phyloP scores from a whole-genome alignment of 768 basidiomycete species.

The Hysterangium stoloniferum region DNA sequence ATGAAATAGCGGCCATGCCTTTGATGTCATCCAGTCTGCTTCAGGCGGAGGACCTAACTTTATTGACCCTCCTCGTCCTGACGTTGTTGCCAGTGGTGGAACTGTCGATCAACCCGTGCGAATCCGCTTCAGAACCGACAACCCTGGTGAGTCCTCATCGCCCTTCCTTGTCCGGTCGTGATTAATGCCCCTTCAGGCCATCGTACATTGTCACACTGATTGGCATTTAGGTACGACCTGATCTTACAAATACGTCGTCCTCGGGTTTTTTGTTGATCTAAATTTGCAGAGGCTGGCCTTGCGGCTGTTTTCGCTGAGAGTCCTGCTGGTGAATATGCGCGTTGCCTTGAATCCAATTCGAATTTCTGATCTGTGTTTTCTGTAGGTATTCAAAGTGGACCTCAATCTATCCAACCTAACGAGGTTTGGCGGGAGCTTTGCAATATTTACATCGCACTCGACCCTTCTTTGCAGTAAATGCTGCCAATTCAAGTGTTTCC shows the following conservation, averaged over 20 bases:
- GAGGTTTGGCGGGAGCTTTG: constrained; percentile 5
- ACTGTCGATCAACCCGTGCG: constrained; percentile 30
- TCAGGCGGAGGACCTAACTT: constrained; percentile 27
- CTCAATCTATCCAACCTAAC: constrained; percentile 8
- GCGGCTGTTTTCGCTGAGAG: constrained; percentile 31
- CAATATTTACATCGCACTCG: constrained; percentile 6
- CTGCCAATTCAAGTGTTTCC: background rate
- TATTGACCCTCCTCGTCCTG: constrained; percentile 23
- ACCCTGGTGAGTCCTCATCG: constrained; percentile 41
- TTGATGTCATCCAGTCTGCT: constrained; percentile 30
- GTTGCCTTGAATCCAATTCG: no score
- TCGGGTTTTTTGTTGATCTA: background rate
- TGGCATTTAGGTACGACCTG: constrained; percentile 27
- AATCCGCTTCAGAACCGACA: constrained; percentile 44
- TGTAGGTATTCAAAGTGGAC: constrained; percentile 9
- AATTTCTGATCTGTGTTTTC: background rate
- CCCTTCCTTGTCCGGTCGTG: background rate
- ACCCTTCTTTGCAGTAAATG: background rate
- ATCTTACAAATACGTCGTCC: background rate
- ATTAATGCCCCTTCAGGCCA: constrained; percentile 5
- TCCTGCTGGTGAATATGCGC: background rate
- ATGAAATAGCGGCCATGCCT: constrained; percentile 14
- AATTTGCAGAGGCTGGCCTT: constrained; percentile 21
- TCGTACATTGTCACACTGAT: constrained; percentile 42
- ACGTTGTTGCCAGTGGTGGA: constrained; percentile 18